Base-by-base conservation (phyloP, 2,329 filamentous ascomycete species). In the Pseudocercospora cruenta region DNA sequence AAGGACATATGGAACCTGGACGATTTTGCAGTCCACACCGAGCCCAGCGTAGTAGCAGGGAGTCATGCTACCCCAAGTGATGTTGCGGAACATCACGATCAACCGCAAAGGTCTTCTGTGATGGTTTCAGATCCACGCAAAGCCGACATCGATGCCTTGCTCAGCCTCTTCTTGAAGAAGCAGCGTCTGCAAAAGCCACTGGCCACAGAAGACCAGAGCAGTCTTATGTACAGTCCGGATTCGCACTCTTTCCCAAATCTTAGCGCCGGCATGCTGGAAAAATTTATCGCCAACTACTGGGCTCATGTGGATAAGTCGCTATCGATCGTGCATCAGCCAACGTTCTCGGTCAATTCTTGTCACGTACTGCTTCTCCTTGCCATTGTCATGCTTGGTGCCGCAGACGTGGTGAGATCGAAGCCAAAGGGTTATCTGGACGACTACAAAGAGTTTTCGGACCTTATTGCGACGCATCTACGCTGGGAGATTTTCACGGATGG, bases 401-500 rank as follows among this genome's bases (percentile, higher is more conserved):
- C 92, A 1, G 94, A 92, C 66, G 80, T 97, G 39, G 93, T 96
- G 73, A 92, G 92, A 76, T 88, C 87, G 0, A 89, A 95, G 75
- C 91, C 91, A 0, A 85, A 88, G 33, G 86, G 89, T 60, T 82
- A 90, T 1, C 91, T 90, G 4, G 87, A 90, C 74, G 87, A 88
- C n/a, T 92, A 91, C 24, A 88, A 91, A 1, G 87, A 92, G 66
- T 82, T 97, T 21, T 92, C 93, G 22, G 94, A 94, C 76, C 94
- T 97, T 71, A 81, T 98, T 47, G 92, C 92, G 0, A 94, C 91
- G 88, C 91, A 96, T 79, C 80, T 97, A 22, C 87, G 94, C 62
- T 97, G 94, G 92, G 91, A 96, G 77, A 91, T 97, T 51, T 96
- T 97, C 75, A 94, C 93, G 84, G 90, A 96, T 75, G 84, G 86